These are phyloP conservation scores for Pezicula rhizophila DNA, from an alignment of 2,329 filamentous ascomycete species.

Conservation along the genomic window DNA sequence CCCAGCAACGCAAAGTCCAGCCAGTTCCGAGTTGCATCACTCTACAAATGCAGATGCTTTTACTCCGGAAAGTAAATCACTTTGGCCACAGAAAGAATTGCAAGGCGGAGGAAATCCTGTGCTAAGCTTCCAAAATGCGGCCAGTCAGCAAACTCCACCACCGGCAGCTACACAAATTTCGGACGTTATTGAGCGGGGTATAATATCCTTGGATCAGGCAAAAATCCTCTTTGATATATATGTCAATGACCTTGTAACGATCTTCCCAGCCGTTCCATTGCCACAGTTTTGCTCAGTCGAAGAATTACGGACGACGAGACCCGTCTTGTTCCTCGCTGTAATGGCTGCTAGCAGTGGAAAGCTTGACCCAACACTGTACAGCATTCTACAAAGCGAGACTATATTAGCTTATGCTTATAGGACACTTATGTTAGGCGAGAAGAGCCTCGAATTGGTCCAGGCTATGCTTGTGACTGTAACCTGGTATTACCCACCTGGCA, in stretches of 20 bases:
- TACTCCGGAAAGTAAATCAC: background rate
- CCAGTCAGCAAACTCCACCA: background rate
- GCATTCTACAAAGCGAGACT: slow-evolving; percentile 36
- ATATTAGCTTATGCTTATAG: slow-evolving; percentile 37
- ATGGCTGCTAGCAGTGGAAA: slow-evolving; percentile 57
- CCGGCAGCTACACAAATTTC: slow-evolving; percentile 7
- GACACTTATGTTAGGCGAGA: slow-evolving; percentile 39
- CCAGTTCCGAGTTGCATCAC: too few species aligned
- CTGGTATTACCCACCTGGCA: slow-evolving; percentile 40
- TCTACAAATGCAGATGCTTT: background rate
- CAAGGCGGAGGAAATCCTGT: background rate
- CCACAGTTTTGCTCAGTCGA: slow-evolving; percentile 41
- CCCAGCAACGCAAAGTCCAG: background rate
- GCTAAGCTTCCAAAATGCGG: slow-evolving; percentile 5
- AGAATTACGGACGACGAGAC: slow-evolving; percentile 49
- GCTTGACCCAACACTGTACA: slow-evolving; percentile 33
- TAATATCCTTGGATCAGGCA: slow-evolving; percentile 49
- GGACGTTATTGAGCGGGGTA: slow-evolving; percentile 47
- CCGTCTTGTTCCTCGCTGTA: slow-evolving; percentile 62
- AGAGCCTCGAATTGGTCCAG: slow-evolving; percentile 42
- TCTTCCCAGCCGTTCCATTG: slow-evolving; percentile 56
- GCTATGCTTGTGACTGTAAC: slow-evolving; percentile 37
- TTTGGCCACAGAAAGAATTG: background rate
- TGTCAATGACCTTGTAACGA: slow-evolving; percentile 47
- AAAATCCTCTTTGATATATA: slow-evolving; percentile 49